Evolutionary conservation across 148 eudicot species (phyloP), one percentile per base, ranked within the genome.

Genomic region (Talinum fruticosum): DNA sequence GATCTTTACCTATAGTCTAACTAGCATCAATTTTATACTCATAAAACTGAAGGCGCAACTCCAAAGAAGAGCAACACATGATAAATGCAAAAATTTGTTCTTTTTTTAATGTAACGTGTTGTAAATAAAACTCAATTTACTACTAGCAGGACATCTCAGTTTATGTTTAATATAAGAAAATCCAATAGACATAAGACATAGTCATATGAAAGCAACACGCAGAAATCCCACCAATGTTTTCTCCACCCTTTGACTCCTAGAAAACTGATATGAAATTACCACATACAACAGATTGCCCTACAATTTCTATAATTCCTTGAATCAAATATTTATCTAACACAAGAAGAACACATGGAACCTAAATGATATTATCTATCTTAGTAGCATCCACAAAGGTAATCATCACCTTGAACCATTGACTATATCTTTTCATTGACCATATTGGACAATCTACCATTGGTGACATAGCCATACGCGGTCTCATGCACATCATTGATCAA

Each of bases 371-470:
- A 7, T 57, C 8, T 4, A 5, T 28, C 16, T 57, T 57, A 23
- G 64, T 57, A 4, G 24, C 64, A 23, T 1, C 28, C 24, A 23
- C 14, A 12, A 0, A 49, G 0, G 54, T 0, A 49, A 49, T 1
- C 64, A 23, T 57, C 6, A 15, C 4, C 28, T 21, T 49, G 2
- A 47, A 57, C 64, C 64, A 59, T 59, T 8, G 64, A 59, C 64
- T 2, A 51, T 3, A 59, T 6, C 66, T 29, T 77, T 29, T 77
- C 79, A 51, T 49, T 41, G 59, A 78, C 70, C 37, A 78, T 6
- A 51, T 38, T 51, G 30, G 35, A 76, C 29, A 53, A 7, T 8
- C 38, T 34, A 34, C 72, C 45, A 26, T 14, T 29, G 73, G 21
- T 32, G 2, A 69, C 38, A 59, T 6, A 62, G 28, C 66, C 32